Base-by-base conservation (phyloP, 1,139 yeast genomes). In the Yueomyces sp. region DNA sequence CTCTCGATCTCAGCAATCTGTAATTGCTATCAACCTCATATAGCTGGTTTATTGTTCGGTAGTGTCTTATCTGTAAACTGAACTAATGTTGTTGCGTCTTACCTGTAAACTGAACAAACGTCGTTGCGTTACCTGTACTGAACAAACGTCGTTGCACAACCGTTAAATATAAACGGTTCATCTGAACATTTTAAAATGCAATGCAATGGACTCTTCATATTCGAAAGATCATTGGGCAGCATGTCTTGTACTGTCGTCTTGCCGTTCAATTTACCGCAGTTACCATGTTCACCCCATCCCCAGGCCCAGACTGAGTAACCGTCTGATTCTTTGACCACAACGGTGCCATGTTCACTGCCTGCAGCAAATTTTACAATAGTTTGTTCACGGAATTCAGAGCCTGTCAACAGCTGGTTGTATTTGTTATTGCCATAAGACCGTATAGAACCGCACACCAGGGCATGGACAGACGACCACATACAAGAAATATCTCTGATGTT, bases 221-320 rank as follows among this genome's bases (percentile, higher is more conserved):
- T 48, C 30, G 47, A 44, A 30, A 35, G 28, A 41, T 49, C 52
- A 34, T 49, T 49, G 31, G 41, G 19, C 19, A 19, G 19, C 38
- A 6, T 37, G 44, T n/a, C 36, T 32, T n/a, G 42, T 27, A 19
- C 27, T 31, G 5, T 30, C n/a, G 4, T 4, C 28, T 36, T 36
- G 27, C 8, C 28, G 11, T 36, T 26, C 6, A 19, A n/a, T 5
- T 4, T 39, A 5, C 97, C 97, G 63, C 97, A 89, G 57, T 91
- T 91, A 0, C 98, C 97, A 58, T 91, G 98, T 57, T 91, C 98
- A 28, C 96, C 96, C 98, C 98, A 91, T 0, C 98, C 98, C 97
- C 97, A 91, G 3, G 89, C 73, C 44, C 57, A 66, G 0, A 84
- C 46, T 2, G 9, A 11, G n/a, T 9, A 33, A n/a, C n/a, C 11